phyloP scores from a whole-genome alignment of 257 asterid genomes.

The Prunella vulgaris region DNA sequence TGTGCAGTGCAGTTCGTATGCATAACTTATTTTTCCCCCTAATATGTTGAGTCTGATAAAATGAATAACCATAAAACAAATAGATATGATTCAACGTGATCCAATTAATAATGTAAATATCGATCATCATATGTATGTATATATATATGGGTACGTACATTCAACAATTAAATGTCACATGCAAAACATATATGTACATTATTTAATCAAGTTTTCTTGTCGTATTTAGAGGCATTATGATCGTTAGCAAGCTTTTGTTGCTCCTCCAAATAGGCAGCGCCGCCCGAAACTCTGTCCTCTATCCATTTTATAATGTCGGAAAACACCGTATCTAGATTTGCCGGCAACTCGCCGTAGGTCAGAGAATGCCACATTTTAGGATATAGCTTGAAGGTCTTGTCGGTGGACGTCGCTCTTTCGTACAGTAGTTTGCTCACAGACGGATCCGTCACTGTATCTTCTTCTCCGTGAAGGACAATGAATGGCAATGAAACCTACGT shows the following conservation, averaged over 20 bases:
- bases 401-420: constrained; percentile 52
- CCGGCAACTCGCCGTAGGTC: constrained; percentile 83
- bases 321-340: constrained; percentile 54
- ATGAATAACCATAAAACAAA: no score
- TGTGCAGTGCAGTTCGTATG: no score
- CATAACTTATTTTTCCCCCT: no score
- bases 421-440: constrained; percentile 53
- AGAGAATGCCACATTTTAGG: constrained; percentile 94
- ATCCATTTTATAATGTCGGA: constrained; percentile 60
- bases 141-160: neutral
- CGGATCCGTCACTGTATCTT: constrained; percentile 58
- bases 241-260: constrained; percentile 33
- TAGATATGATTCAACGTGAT: no score
- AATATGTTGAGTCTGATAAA: no score
- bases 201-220: no score
- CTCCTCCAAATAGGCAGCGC: constrained; percentile 5
- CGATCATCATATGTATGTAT: no score
- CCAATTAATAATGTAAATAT: no score
- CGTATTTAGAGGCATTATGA: neutral
- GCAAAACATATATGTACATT: no score
- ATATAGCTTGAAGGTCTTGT: constrained; percentile 76
- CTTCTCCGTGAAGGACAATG: constrained; percentile 59
- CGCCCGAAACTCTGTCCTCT: constrained; percentile 26
- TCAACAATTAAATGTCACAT: neutral
- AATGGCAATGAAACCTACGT: constrained; percentile 53